These are phyloP conservation scores for Lithohypha guttulata DNA, from an alignment of 2,329 filamentous ascomycete genomes.

Conservation along the genomic window DNA sequence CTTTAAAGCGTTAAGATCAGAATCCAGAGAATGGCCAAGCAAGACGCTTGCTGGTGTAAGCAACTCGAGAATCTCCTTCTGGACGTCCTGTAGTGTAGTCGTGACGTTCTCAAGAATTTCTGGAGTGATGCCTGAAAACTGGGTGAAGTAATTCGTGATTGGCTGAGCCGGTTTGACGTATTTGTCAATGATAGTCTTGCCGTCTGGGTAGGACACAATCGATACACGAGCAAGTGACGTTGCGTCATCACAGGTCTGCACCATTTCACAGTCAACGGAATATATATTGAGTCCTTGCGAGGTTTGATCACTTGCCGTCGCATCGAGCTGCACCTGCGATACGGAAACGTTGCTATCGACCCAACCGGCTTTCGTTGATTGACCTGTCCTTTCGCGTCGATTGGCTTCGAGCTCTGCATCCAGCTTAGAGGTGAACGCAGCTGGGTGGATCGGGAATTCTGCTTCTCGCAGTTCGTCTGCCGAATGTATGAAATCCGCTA, in stretches of 20 bases:
- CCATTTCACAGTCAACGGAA: constrained; percentile 95
- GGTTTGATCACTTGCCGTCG: constrained; percentile 30
- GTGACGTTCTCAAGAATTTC: constrained; percentile 73
- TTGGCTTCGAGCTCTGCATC: constrained; percentile 45
- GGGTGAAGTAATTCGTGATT: constrained; percentile 88
- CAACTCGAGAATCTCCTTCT: constrained; percentile 61
- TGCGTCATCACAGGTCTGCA: constrained; percentile 67
- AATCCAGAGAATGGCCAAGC: constrained; percentile 39
- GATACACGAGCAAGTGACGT: constrained; percentile 84
- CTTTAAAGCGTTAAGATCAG: constrained; percentile 63
- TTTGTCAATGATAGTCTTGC: constrained; percentile 71
- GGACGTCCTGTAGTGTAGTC: constrained; percentile 74
- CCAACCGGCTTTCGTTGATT: constrained; percentile 58
- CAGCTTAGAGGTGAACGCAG: constrained; percentile 49
- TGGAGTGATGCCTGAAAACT: constrained; percentile 82
- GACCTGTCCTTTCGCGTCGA: constrained; percentile 41
- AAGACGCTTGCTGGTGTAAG: constrained; percentile 42
- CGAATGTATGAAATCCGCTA: constrained; percentile 66
- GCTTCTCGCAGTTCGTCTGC: constrained; percentile 68
- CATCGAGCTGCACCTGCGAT: constrained; percentile 34
- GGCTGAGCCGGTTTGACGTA: constrained; percentile 80
- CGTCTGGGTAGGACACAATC: constrained; percentile 67
- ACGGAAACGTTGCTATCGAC: constrained; percentile 64
- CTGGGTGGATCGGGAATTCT: constrained; percentile 75
- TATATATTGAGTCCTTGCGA: constrained; percentile 70